Evolutionary conservation across 176 grass and related monocot genomes (phyloP).

Genomic region (Typha latifolia): DNA sequence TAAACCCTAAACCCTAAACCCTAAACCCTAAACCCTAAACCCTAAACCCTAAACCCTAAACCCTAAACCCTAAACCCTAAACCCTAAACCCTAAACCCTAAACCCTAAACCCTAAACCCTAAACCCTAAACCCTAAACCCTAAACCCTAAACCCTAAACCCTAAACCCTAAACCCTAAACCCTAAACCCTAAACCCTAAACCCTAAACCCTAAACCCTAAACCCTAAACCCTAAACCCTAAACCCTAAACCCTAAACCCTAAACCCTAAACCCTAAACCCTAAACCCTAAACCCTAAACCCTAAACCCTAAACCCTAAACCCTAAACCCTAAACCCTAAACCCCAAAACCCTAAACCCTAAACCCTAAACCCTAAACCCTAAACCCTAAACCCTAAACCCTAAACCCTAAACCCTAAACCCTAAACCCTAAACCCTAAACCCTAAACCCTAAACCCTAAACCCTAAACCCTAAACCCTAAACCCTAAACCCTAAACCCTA

Average conservation of each 20-base stretch:
- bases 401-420: neutral
- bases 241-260: neutral
- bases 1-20: neutral
- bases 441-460: constrained; percentile 12
- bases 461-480: constrained; percentile 10
- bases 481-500: constrained; percentile 5
- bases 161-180: constrained; percentile 3
- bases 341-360: neutral
- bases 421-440: neutral
- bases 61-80: neutral
- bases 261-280: constrained; percentile 10
- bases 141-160: constrained; percentile 2
- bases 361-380: neutral
- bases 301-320: neutral
- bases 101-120: constrained; percentile 5
- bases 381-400: neutral
- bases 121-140: constrained; percentile 10
- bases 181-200: constrained; percentile 6
- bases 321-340: constrained; percentile 3
- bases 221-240: constrained; percentile 5
- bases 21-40: constrained; percentile 1
- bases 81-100: constrained; percentile 2
- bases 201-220: constrained; percentile 5
- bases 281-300: constrained; percentile 5
- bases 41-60: constrained; percentile 5